phyloP scores from a whole-genome alignment of 345 rosid genomes.

The Gossypium raimondii region DNA sequence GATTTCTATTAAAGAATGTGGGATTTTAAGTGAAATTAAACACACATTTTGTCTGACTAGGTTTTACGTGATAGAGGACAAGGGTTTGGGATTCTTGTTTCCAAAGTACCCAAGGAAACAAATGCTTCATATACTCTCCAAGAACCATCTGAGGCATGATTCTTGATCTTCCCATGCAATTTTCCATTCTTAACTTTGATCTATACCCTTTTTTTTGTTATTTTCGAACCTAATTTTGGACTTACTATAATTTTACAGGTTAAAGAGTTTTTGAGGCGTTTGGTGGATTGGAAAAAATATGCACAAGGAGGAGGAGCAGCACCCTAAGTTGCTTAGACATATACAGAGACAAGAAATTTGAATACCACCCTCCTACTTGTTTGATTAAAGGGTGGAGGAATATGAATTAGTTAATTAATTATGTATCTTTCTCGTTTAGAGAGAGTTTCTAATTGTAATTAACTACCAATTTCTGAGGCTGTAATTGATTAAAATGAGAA shows the following conservation, averaged over 20 bases:
- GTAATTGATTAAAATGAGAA: neutral
- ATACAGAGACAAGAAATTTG: neutral
- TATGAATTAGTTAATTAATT: neutral
- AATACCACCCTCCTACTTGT: neutral
- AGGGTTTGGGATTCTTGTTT: slow-evolving; percentile 87
- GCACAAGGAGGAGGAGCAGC: slow-evolving; percentile 16
- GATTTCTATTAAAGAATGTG: too few species aligned
- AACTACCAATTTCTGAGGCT: neutral
- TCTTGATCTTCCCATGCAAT: neutral
- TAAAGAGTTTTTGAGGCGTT: slow-evolving; percentile 54
- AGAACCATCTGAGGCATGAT: slow-evolving; percentile 73
- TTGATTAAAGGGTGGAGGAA: neutral
- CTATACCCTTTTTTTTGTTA: neutral
- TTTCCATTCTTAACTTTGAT: neutral
- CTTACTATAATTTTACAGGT: slow-evolving; percentile 44
- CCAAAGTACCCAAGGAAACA: slow-evolving; percentile 80
- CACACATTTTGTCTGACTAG: slow-evolving; percentile 27
- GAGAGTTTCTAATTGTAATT: slow-evolving; percentile 9
- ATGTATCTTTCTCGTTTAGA: slow-evolving; percentile 25
- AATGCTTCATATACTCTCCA: slow-evolving; percentile 79
- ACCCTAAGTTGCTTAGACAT: slow-evolving; percentile 18
- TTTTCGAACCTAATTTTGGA: neutral
- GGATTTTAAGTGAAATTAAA: too few species aligned
- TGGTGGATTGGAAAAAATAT: slow-evolving; percentile 63
- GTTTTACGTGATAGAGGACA: slow-evolving; percentile 68